These are phyloP conservation scores for Colletotrichum costaricense DNA, from an alignment of 2,329 filamentous ascomycete species.

Conservation along the genomic window DNA sequence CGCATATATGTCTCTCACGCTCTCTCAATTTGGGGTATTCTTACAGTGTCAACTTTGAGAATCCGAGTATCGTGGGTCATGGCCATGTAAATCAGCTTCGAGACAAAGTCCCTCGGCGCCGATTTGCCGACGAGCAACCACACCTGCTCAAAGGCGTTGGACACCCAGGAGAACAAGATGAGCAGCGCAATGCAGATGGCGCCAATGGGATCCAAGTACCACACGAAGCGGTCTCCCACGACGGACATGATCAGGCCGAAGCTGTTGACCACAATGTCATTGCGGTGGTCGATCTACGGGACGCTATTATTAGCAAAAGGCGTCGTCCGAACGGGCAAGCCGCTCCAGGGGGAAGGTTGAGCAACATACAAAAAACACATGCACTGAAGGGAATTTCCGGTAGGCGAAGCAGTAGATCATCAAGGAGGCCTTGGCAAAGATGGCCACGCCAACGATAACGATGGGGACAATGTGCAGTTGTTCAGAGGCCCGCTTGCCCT, in stretches of 20 bases:
- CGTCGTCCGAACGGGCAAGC: neutral
- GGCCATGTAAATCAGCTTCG: slow-evolving; percentile 66
- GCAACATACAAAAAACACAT: slow-evolving; percentile 61
- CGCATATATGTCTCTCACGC: neutral
- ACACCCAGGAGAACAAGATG: slow-evolving; percentile 70
- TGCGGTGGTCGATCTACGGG: slow-evolving; percentile 62
- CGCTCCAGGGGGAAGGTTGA: slow-evolving; percentile 4
- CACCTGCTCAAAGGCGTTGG: slow-evolving; percentile 71
- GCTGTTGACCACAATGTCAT: slow-evolving; percentile 66
- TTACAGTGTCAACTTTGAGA: slow-evolving; percentile 66
- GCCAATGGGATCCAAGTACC: slow-evolving; percentile 72
- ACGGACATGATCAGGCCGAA: slow-evolving; percentile 68
- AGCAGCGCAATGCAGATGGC: slow-evolving; percentile 70
- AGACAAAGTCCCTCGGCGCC: slow-evolving; percentile 67
- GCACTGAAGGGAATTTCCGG: slow-evolving; percentile 64
- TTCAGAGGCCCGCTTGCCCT: slow-evolving; percentile 53
- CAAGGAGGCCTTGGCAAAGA: slow-evolving; percentile 62
- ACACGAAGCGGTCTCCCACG: slow-evolving; percentile 62
- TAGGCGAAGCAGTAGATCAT: slow-evolving; percentile 66
- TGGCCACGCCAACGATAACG: slow-evolving; percentile 64
- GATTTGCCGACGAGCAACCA: slow-evolving; percentile 71
- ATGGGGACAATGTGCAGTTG: slow-evolving; percentile 65
- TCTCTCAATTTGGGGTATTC: slow-evolving; percentile 18
- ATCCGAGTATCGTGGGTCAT: slow-evolving; percentile 66
- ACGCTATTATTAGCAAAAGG: slow-evolving; percentile 10